Evolutionary conservation across 768 basidiomycete species (phyloP).

Genomic region (Phanerodontia chrysosporium): DNA sequence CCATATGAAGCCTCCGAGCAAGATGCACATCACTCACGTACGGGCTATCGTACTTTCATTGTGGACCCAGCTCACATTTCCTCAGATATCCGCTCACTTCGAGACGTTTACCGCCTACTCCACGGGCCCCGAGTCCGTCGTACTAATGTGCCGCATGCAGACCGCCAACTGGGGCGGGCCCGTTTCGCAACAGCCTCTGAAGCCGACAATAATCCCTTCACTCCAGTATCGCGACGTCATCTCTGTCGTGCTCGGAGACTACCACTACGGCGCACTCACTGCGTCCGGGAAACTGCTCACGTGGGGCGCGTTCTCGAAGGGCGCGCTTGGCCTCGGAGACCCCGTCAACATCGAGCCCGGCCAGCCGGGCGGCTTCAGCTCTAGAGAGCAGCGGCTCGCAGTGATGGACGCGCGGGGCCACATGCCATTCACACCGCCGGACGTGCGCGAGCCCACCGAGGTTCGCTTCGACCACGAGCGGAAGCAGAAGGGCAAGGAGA

Average conservation of each 20-base stretch:
- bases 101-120: constrained; percentile 80
- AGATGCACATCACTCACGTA: constrained; percentile 76
- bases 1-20: constrained; percentile 34
- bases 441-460: constrained; percentile 57
- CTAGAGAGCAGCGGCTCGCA: constrained; percentile 20
- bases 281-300: constrained; percentile 70
- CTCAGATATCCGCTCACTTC: constrained; percentile 82
- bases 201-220: constrained; percentile 62
- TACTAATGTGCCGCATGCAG: constrained; percentile 63
- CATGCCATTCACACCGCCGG: constrained; percentile 31
- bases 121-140: constrained; percentile 62
- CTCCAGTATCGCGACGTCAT: constrained; percentile 79
- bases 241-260: constrained; percentile 87
- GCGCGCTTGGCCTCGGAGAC: constrained; percentile 85
- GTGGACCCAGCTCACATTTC: neutral
- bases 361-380: constrained; percentile 55
- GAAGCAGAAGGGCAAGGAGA: constrained; percentile 39
- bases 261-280: constrained; percentile 86
- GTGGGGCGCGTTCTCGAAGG: constrained; percentile 74
- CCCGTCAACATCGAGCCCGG: constrained; percentile 50
- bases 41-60: constrained; percentile 19
- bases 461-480: constrained; percentile 67
- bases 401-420: constrained; percentile 28
- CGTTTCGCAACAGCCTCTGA: neutral
- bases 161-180: constrained; percentile 24